Base-by-base conservation (phyloP, 306 rosid genomes). In the Corylus avellana region DNA sequence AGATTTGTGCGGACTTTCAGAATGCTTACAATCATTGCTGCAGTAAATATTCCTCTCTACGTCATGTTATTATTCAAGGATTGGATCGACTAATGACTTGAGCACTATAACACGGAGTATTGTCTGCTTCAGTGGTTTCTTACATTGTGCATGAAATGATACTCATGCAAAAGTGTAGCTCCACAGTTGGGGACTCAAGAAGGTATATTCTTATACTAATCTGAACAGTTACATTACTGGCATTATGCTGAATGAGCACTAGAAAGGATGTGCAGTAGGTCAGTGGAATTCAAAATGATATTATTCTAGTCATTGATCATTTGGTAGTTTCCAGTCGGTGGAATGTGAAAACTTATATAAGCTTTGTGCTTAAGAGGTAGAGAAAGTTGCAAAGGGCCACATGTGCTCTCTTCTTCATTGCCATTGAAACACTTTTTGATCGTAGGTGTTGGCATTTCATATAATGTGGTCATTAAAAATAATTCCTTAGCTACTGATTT, bases 1-100 rank as follows among this genome's bases (percentile, higher is more conserved):
- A 90, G 98, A 81, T 58, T 86, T 85, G 56, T 90, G 74, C 90
- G 97, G 73, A 72, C 78, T n/a, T 72, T 90, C 57, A 73, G 85
- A 59, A 81, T 81, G 87, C 56, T 93, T 75, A 80, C 83, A 12
- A 74, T 93, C 67, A 86, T 93, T 72, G 92, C 95, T 70, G 97
- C 92, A 0, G 95, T 91, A 75, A 91, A 90, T 78, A 81, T 91
- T 55, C 95, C 98, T 69, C 80, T 93, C 84, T 91, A 93, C 85
- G 86, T 93, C 86, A 87, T 93, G 84, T 83, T 91, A 49, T 86
- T 91, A 20, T 93, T 91, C 89, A 90, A 93, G 90, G 97, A 93
- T 83, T 93, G 98, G 95, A 85, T 90, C 69, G 95, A 93, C 81
- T 78, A 89, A 83, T 88, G 66, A 86, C 37, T 56, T 35, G 46